Conservation (phyloP, 179 eudicot genomes). For the Silene coronaria region DNA sequence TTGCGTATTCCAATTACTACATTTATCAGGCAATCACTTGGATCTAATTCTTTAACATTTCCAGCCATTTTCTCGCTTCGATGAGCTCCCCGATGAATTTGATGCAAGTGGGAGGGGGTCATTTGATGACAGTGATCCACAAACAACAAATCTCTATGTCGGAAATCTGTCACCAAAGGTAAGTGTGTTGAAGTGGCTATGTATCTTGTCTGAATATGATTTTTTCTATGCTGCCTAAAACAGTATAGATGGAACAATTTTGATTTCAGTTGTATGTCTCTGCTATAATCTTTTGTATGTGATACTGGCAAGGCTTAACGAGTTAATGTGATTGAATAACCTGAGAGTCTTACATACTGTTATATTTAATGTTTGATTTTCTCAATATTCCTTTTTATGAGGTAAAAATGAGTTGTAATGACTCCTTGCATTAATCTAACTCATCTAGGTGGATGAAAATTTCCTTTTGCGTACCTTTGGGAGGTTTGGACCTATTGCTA, state of each 20-base stretch:
- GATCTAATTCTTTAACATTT: slow-evolving; percentile 12
- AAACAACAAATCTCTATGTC: slow-evolving; percentile 92
- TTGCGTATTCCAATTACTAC: not conserved
- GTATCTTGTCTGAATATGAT: not conserved
- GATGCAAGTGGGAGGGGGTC: slow-evolving; percentile 92
- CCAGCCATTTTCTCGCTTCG: slow-evolving; percentile 72
- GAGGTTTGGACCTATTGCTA: slow-evolving; percentile 97
- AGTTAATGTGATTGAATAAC: not conserved
- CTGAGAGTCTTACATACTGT: not conserved
- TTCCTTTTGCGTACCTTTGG: slow-evolving; percentile 95
- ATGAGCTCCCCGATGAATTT: slow-evolving; percentile 91
- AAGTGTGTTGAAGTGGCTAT: slow-evolving; percentile 15
- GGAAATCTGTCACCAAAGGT: slow-evolving; percentile 97
- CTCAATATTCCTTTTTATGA: not conserved
- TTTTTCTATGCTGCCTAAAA: not conserved
- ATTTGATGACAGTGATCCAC: slow-evolving; percentile 98
- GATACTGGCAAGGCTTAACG: slow-evolving; percentile 3
- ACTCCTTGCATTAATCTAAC: not conserved
- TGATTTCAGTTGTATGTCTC: not conserved
- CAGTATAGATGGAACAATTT: not conserved
- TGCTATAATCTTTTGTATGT: not conserved
- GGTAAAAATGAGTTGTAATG: slow-evolving; percentile 1
- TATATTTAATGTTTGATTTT: slow-evolving; percentile 5
- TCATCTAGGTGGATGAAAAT: slow-evolving; percentile 83
- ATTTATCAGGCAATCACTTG: not conserved